Percentiles rank a stretch among this genome's conserved stretches.
phyloP scores from a whole-genome alignment of 192 early-diverging fungal species.

The Coemansia pectinata region DNA sequence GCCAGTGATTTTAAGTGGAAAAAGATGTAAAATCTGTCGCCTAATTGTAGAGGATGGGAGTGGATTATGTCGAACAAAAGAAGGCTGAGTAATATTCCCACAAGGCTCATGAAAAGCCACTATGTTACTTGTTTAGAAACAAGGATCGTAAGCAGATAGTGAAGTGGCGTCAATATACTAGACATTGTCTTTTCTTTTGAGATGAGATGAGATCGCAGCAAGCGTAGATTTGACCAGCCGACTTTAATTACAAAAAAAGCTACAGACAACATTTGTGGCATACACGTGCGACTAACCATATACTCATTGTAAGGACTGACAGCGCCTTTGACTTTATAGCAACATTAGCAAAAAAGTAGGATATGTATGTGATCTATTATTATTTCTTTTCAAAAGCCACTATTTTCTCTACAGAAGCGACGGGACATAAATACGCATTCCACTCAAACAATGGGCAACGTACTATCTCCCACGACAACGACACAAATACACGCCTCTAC shows the following conservation, averaged over 20 bases:
- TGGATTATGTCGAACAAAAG: background rate
- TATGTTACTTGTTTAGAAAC: background rate
- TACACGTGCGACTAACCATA: background rate
- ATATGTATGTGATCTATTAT: too few relatives aligned
- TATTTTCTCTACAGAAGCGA: background rate
- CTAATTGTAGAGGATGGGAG: background rate
- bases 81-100: constrained; percentile 7
- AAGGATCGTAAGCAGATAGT: background rate
- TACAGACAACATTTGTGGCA: background rate
- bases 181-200: background rate
- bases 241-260: background rate
- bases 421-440: background rate
- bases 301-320: background rate
- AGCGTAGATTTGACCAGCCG: background rate
- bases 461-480: background rate
- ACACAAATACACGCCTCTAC: background rate
- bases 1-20: background rate
- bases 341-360: too few relatives aligned
- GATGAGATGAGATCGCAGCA: background rate
- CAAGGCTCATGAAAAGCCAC: background rate
- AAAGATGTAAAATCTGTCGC: background rate
- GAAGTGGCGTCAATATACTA: background rate
- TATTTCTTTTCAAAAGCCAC: background rate
- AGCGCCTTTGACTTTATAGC: background rate
- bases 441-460: background rate